Base-by-base conservation (phyloP, 2,329 filamentous ascomycete genomes). In the Lachnellula cervina region DNA sequence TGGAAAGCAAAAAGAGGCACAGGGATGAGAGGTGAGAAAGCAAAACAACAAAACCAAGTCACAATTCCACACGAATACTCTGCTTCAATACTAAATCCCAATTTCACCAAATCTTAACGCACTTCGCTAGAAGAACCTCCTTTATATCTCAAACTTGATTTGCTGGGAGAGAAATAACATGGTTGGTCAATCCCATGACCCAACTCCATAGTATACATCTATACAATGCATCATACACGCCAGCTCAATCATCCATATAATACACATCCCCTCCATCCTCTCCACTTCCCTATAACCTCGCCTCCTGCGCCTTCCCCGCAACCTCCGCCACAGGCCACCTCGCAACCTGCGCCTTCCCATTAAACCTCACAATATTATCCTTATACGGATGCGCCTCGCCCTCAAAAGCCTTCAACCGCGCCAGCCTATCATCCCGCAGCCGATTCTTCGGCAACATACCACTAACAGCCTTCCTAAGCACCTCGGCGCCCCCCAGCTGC, bases 361-460 rank as follows among this genome's bases (percentile, higher is more conserved):
- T 80, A 64, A 93, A 87, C 70, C 82, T 83, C 50, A 97, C 74
- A 59, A 97, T 74, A 69, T 99, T 99, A 72, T 86, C 74, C 80
- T 89, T 89, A 73, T 97, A 97, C 40, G 94, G 95, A 77, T 99
- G 92, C 23, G 84, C 84, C 40, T 83, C 79, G n/a, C 93, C 91
- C 75, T 99, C 95, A 72, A 97, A 99, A 5, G 89, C 92, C 82
- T 97, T 99, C 70, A 99, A 75, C 65, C 94, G 80, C 38, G 86
- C 90, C 76, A 99, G 76, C 62, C 95, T 77, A 77, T 90, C 89
- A 72, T 97, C 91, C 66, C 93, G 79, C 69, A 99, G 76, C 68
- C 92, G 78, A 76, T 99, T 99, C 82, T 99, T 99, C 52, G 94
- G 94, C 73, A 99, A 74, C 94, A 99, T 99, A 49, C 95, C 95